Evolutionary conservation across 306 rosid species (phyloP).

Genomic region (Acacia acuminata): DNA sequence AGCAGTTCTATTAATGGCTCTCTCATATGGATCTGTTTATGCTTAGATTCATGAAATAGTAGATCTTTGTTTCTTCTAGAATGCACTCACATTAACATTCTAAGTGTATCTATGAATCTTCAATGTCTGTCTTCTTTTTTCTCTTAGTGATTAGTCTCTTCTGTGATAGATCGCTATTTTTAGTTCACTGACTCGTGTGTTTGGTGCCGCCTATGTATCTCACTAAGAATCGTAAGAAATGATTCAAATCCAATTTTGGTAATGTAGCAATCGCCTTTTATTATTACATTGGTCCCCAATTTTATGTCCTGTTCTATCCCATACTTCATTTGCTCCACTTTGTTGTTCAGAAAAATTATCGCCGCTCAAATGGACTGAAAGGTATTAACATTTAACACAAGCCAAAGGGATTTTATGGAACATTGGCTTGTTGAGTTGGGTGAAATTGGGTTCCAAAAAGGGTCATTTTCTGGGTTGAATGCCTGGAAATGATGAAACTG

Average conservation of each 20-base stretch:
- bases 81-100: slow-evolving; percentile 40
- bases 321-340: not conserved
- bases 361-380: not conserved
- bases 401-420: not conserved
- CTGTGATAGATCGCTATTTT: slow-evolving; percentile 14
- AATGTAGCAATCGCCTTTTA: not conserved
- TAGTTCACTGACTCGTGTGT: slow-evolving; percentile 27
- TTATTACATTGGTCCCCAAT: not conserved
- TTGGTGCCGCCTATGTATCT: slow-evolving; percentile 13
- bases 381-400: not conserved
- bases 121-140: not conserved
- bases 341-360: not conserved
- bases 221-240: slow-evolving; percentile 44
- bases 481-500: not conserved
- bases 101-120: slow-evolving; percentile 28
- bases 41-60: slow-evolving; percentile 46
- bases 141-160: slow-evolving; percentile 25
- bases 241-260: slow-evolving; percentile 35
- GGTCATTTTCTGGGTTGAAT: not conserved
- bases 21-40: slow-evolving; percentile 92
- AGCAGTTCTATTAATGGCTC: slow-evolving; percentile 88
- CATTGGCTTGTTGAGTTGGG: not conserved
- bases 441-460: not conserved
- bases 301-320: not conserved
- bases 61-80: not conserved